phyloP scores from a whole-genome alignment of 73 alveolate genomes.

The Urostyla sp. region DNA sequence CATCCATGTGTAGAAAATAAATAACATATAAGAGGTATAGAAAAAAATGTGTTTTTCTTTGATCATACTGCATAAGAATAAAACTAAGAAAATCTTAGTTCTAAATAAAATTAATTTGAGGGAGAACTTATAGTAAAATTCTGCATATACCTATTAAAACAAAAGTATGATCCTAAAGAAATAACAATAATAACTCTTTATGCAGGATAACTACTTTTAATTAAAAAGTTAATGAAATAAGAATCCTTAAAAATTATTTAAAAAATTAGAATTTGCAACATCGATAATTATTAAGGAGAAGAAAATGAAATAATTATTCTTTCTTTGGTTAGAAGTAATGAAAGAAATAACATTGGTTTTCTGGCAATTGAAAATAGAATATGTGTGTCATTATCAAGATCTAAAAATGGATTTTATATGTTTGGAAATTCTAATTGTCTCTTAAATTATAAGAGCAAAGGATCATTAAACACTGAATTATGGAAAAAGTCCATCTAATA shows the following conservation, averaged over 20 bases:
- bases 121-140: conserved; percentile 77
- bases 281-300: conserved; percentile 85
- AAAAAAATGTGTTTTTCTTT: conserved; percentile 73
- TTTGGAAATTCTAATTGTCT: conserved; percentile 82
- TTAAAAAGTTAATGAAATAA: conserved; percentile 55
- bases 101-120: conserved; percentile 78
- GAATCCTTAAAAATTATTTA: conserved; percentile 31
- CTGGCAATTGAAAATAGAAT: conserved; percentile 78
- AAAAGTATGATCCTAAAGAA: conserved; percentile 71
- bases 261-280: conserved; percentile 61
- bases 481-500: conserved; percentile 51
- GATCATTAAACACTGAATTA: not conserved
- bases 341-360: conserved; percentile 77
- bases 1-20: conserved; percentile 18
- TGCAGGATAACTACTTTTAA: conserved; percentile 66
- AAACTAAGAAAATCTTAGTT: conserved; percentile 56
- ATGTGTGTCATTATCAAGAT: conserved; percentile 88
- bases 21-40: conserved; percentile 72
- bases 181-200: conserved; percentile 84
- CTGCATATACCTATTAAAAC: conserved; percentile 71
- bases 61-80: conserved; percentile 71
- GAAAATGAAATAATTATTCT: conserved; percentile 86
- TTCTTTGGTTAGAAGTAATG: conserved; percentile 80
- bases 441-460: not conserved
- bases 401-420: conserved; percentile 81